Evolutionary conservation across 306 rosid species (phyloP).

Genomic region (Senna tora): DNA sequence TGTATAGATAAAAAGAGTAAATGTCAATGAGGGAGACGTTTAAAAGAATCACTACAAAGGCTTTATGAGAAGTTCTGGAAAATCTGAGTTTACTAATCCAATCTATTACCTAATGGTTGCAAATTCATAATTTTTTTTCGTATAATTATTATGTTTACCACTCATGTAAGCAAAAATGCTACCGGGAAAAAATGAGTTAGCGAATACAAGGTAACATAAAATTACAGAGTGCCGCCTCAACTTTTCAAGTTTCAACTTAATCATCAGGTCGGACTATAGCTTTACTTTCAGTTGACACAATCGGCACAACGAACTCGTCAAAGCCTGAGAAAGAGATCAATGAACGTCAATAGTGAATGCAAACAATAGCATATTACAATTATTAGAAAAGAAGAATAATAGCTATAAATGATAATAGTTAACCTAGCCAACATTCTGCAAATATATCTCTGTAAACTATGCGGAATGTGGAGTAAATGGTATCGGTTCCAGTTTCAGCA

Average conservation of each 20-base stretch:
- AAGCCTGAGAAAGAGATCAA: constrained; percentile 50
- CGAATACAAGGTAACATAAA: constrained; percentile 45
- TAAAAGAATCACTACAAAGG: not conserved
- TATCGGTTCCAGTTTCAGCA: constrained; percentile 16
- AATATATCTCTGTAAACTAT: constrained; percentile 31
- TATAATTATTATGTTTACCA: constrained; percentile 29
- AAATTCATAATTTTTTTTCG: constrained; percentile 5
- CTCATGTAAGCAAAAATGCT: constrained; percentile 35
- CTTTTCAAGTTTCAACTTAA: too few relatives aligned
- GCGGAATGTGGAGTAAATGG: not conserved
- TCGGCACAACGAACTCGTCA: constrained; percentile 39
- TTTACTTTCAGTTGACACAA: constrained; percentile 36
- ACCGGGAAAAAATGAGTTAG: constrained; percentile 49
- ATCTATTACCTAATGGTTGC: constrained; percentile 20
- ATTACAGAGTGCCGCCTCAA: constrained; percentile 41
- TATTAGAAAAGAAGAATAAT: constrained; percentile 1
- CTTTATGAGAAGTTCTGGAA: not conserved
- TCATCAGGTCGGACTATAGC: too few relatives aligned
- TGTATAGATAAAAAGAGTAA: too few relatives aligned
- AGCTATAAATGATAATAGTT: constrained; percentile 23
- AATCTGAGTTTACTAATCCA: constrained; percentile 31
- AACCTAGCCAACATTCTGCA: constrained; percentile 8
- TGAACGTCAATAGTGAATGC: constrained; percentile 13
- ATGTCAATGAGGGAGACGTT: too few relatives aligned
- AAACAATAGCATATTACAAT: constrained; percentile 21